Evolutionary conservation across 2,329 filamentous ascomycete species (phyloP), one percentile per base, ranked within the genome.

Genomic region (Penicillium brasilianum): DNA sequence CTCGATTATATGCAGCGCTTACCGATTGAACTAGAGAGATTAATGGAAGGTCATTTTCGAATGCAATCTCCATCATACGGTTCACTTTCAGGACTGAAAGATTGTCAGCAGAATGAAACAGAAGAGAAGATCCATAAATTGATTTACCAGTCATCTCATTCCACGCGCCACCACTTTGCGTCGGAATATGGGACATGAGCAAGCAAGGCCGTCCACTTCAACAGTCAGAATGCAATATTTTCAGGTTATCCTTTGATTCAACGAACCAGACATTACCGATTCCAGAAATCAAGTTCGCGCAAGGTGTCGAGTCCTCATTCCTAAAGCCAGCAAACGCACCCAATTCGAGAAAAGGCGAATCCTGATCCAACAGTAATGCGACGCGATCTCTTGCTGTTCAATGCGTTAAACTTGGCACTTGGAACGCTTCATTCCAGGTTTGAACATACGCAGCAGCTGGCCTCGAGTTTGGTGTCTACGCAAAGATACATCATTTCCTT

Each of bases 91-190:
- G 49, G 8, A 77, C 65, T 67, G 7, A 25, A 3, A 3, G 7
- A 7, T 11, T 13, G 46, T 56, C n/a, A 49, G 43, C 3, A 3
- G 8, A 10, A 6, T 6, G 18, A 1, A 28, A 3, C 34, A 36
- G 2, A 13, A 11, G 13, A 36, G 3, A 22, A 20, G 1, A 10
- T 41, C 0, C 14, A 51, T 2, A 41, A 7, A 1, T 3, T 8
- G 10, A 41, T 43, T 22, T 55, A 69, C 67, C 77, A 51, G 76
- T 77, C 64, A 76, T 74, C 46, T 80, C 77, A 62, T 81, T 81
- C 78, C 78, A 80, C 0, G 78, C 77, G 0, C 78, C 78, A 37
- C 78, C 78, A 49, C 75, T 79, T 44, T 77, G 72, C 1, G 78
- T 77, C 1, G 78, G 78, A 13, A 80, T 79, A 61, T 80, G 77